Evolutionary conservation across 352 stramenopile species (phyloP), one percentile per base, ranked within the genome.

Genomic region (Phytophthora uliginosa): DNA sequence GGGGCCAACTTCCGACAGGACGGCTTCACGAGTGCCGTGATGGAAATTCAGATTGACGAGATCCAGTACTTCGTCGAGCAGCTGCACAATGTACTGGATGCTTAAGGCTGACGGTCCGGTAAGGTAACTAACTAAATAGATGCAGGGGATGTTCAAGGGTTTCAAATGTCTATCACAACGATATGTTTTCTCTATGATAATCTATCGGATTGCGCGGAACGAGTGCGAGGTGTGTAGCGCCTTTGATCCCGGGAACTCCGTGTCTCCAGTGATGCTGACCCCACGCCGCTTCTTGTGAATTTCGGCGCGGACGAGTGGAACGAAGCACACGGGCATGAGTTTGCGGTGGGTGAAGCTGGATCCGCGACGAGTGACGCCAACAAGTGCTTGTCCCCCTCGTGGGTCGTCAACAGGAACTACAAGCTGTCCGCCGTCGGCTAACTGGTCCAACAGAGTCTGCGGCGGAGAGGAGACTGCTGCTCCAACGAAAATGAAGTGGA

Each of bases 41-140:
- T 99, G 65, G 95, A 99, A 84, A 98, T 99, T 54, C 86, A 94
- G 63, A 96, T 90, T 56, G 88, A 97, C 54, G 91, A 98, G 79
- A 98, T 99, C 60, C 93, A 98, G 71, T 95, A 95, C 74, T 99
- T 99, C 78, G 89, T 99, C 70, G 97, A 99, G 79, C 94, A 98
- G 65, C 79, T 99, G 8, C 95, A 99, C 85, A 98, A 95, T 69
- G 84, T 95, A 22, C 76, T 97, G 13, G 90, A 97, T 69, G 89
- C 89, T 9, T 96, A 90, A 78, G 62, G 18, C n/a, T 38, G 36
- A 42, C n/a, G 26, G 22, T 24, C 17, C 28, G 54, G 54, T 69
- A 71, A 66, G 62, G 53, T 45, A 62, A 66, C 28, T 42, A 60
- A 66, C 7, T 59, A 50, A 71, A 66, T 76, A 61, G 57, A 73